Base-by-base conservation (phyloP, 768 basidiomycete genomes). In the Gloeopeniophorella convolvens region DNA sequence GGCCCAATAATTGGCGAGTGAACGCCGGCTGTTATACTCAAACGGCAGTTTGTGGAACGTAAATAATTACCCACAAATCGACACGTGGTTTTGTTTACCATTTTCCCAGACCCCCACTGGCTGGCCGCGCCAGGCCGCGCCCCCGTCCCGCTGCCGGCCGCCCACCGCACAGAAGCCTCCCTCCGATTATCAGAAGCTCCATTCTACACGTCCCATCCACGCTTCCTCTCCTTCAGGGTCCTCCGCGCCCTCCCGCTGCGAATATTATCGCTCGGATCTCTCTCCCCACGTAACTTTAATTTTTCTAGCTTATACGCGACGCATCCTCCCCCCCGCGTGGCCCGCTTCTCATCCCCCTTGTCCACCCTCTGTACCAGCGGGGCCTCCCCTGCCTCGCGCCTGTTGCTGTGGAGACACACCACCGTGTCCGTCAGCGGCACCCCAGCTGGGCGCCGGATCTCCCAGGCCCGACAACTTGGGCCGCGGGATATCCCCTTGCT, bases 1-100 rank as follows among this genome's bases (percentile, higher is more conserved):
- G 49, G 56, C 46, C 51, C 39, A 53, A 53, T 53, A 48, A 53
- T 48, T 52, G 54, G n/a, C 40, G 50, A 37, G 30, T 44, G 56
- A 48, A 54, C 41, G 51, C 51, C 55, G 57, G 50, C 42, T 43
- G 46, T 58, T 58, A 56, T 56, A 58, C 50, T 52, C 35, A 46
- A 46, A 46, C 45, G 46, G 41, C 44, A 45, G 45, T 26, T 46
- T 24, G 33, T 21, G 28, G 31, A 53, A 46, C 51, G 46, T 53
- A 53, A 53, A 53, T 53, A 53, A 53, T 45, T 35, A 51, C 34
- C 28, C 41, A 48, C 43, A 51, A 51, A 39, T 31, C 26, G 42
- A 39, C 51, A 53, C 51, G 51, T 53, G 51, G 51, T 37, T 53
- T 53, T 43, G 51, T 53, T 53, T 43, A 53, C 46, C 30, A 35